Evolutionary conservation across 2,329 filamentous ascomycete genomes (phyloP), one percentile per base, ranked within the genome.

Genomic region (Chaetomiaceae sp.): DNA sequence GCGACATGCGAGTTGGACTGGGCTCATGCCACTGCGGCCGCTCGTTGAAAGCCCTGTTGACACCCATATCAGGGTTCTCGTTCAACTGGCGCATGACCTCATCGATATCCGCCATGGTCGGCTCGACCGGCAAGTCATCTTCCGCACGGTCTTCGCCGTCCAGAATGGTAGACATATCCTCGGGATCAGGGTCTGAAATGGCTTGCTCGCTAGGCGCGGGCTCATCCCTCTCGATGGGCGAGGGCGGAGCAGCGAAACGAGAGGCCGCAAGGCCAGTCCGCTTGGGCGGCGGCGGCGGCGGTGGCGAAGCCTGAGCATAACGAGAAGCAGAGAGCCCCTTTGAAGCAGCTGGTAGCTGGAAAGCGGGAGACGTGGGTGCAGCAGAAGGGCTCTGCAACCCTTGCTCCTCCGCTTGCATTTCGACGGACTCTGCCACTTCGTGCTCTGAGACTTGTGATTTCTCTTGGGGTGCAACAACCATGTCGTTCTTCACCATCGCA

Each of bases 71-170:
- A 2, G 86, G 86, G 58, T 89, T 81, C 52, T 84, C 79, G 60
- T 89, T 85, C 60, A 96, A 78, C 54, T 93, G 86, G 57, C 85
- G 82, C 89, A 97, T 96, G 46, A 96, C 83, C 39, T 86, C 89
- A 71, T 96, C 91, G 62, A 96, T 91, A 64, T 96, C 90, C 59
- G 92, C 85, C 60, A 88, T 88, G 0, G 84, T 80, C 6, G 72
- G 75, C 19, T 58, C 63, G 27, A 12, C 7, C 9, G 41, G 37
- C 21, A 45, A 12, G 16, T 19, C 33, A 4, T 20, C 35, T 21
- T 14, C 45, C 3, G 25, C 39, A 46, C 53, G 46, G 16, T 58
- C 46, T 16, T 57, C 59, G n/a, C 55, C 58, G 17, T 41, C 46
- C 0, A 45, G 44, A 6, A 64, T 57, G 2, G 62, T 64, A 38